Conservation (phyloP, 2,329 filamentous ascomycete species). For the Graphium sp. region DNA sequence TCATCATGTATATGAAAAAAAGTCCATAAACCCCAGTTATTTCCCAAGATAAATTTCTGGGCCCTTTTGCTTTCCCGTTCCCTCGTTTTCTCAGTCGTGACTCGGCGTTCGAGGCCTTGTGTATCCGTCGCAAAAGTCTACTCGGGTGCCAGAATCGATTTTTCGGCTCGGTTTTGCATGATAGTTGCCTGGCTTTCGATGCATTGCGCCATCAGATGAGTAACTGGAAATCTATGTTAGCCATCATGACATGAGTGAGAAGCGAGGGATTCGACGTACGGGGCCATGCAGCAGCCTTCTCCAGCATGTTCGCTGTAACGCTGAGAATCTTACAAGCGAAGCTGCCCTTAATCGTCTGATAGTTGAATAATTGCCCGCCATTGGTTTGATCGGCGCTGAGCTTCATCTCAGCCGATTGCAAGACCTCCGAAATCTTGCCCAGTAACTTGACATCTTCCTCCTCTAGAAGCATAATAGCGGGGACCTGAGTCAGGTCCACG, state of each 20-base stretch:
- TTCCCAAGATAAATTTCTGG: too few relatives aligned
- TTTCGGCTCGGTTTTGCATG: slow-evolving; percentile 33
- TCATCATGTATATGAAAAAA: too few relatives aligned
- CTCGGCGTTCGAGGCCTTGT: too few relatives aligned
- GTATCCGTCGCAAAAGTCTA: too few relatives aligned
- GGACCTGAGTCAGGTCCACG: slow-evolving; percentile 63
- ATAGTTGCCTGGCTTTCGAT: slow-evolving; percentile 36
- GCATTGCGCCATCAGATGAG: slow-evolving; percentile 35
- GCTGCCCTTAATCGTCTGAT: too few relatives aligned
- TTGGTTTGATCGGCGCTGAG: slow-evolving; percentile 39
- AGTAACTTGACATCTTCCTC: slow-evolving; percentile 81
- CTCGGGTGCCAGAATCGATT: slow-evolving; percentile 15
- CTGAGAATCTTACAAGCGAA: slow-evolving; percentile 74
- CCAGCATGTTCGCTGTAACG: slow-evolving; percentile 72
- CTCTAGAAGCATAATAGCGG: slow-evolving; percentile 78
- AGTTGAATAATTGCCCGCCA: too few relatives aligned
- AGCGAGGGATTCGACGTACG: slow-evolving; percentile 32
- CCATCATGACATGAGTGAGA: background rate
- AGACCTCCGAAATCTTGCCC: slow-evolving; percentile 64
- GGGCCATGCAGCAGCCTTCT: slow-evolving; percentile 85
- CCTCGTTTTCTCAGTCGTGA: too few relatives aligned
- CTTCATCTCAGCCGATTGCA: slow-evolving; percentile 63
- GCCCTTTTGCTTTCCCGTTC: too few relatives aligned
- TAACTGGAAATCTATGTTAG: slow-evolving; percentile 17
- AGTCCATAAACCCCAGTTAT: too few relatives aligned